phyloP scores from a whole-genome alignment of 768 basidiomycete species.

The Coprinopsis cinerea region DNA sequence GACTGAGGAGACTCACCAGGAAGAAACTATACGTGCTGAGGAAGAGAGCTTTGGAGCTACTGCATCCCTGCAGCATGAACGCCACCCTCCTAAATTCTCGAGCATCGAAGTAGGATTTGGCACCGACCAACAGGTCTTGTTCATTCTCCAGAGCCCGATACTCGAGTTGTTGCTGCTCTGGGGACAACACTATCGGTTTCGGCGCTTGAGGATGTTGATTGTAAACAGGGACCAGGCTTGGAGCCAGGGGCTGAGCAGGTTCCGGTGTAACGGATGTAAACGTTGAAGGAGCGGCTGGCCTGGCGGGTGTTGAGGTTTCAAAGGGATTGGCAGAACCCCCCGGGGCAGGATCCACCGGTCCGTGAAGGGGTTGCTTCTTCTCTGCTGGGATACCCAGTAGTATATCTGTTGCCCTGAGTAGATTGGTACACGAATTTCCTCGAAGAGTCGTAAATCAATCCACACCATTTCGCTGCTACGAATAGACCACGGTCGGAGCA shows the following conservation, averaged over 20 bases:
- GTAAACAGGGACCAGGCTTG: not conserved
- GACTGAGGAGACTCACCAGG: conserved; percentile 53
- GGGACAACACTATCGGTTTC: conserved; percentile 22
- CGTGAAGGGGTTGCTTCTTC: conserved; percentile 33
- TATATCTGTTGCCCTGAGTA: conserved; percentile 68
- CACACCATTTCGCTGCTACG: conserved; percentile 73
- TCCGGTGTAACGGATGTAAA: too few species aligned
- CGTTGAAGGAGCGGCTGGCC: too few species aligned
- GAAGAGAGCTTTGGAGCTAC: conserved; percentile 70
- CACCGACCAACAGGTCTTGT: conserved; percentile 66
- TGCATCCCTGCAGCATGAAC: conserved; percentile 57
- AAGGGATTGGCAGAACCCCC: conserved; percentile 9
- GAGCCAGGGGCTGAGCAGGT: too few species aligned
- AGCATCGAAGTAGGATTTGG: conserved; percentile 65
- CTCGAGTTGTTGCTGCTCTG: conserved; percentile 32
- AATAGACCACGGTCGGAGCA: conserved; percentile 68
- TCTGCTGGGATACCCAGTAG: conserved; percentile 51
- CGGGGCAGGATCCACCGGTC: conserved; percentile 8
- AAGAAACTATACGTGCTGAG: conserved; percentile 76
- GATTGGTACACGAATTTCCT: conserved; percentile 13
- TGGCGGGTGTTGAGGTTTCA: not conserved
- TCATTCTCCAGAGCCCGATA: conserved; percentile 52
- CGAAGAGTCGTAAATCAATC: conserved; percentile 14
- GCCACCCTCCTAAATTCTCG: conserved; percentile 76
- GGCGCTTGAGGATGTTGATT: conserved; percentile 32